phyloP scores from a whole-genome alignment of 2,329 filamentous ascomycete genomes.

The Diaporthe humulicola region DNA sequence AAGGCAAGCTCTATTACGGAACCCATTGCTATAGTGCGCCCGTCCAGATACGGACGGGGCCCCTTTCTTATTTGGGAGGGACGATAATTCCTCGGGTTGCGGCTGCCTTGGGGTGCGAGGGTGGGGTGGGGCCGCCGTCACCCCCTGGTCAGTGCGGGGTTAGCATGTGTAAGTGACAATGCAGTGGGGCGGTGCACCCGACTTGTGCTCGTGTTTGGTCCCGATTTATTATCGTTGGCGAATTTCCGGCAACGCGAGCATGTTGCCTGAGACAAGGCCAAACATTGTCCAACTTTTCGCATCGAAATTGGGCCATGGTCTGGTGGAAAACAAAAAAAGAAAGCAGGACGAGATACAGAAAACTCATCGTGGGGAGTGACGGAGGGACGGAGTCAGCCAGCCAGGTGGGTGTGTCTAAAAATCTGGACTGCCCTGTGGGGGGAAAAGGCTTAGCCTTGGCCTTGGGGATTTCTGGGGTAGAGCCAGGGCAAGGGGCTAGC shows the following conservation, averaged over 20 bases:
- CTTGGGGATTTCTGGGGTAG: conserved; percentile 27
- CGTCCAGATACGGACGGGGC: conserved; percentile 11
- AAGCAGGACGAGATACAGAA: neutral
- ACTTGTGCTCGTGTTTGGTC: conserved; percentile 11
- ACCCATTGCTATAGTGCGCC: conserved; percentile 19
- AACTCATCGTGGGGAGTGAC: neutral
- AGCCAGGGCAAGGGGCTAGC: conserved; percentile 21
- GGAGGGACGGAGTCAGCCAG: neutral
- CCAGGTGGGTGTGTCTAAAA: conserved; percentile 5
- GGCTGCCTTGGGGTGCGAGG: neutral
- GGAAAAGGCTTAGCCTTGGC: conserved; percentile 32
- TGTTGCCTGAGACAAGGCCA: neutral
- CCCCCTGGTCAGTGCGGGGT: conserved; percentile 37
- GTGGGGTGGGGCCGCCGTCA: conserved; percentile 28
- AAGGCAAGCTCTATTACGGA: conserved; percentile 25
- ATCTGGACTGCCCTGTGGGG: conserved; percentile 15
- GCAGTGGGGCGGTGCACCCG: conserved; percentile 24
- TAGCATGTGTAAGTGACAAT: conserved; percentile 20
- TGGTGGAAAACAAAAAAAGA: conserved; percentile 25
- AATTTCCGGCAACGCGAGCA: neutral
- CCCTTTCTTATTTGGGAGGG: conserved; percentile 2
- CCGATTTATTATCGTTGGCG: conserved; percentile 38
- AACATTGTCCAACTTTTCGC: conserved; percentile 7
- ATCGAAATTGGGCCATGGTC: neutral
- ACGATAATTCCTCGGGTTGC: conserved; percentile 29